Evolutionary conservation across 768 basidiomycete genomes (phyloP), one percentile per base, ranked within the genome.

Genomic region (Boletus reticulatus): DNA sequence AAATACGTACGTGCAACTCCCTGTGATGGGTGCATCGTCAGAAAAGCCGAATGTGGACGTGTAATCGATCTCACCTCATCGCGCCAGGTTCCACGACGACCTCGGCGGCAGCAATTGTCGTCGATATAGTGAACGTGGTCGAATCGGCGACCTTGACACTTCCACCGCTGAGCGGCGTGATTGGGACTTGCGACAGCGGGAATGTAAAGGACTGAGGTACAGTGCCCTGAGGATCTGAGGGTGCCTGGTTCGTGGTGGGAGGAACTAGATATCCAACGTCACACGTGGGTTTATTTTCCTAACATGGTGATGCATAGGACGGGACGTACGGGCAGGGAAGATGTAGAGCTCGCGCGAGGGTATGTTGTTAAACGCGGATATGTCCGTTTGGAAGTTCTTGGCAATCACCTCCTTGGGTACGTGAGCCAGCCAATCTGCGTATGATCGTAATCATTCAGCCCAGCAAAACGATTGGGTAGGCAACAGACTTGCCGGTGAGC

Each of bases 371-470:
- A 83, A 84, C 4, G 76, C 72, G 46, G 78, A 70, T 17, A 74
- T 71, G 48, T 63, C 55, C 17, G 75, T 66, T 32, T 78, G 75
- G 60, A 86, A 86, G 61, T 85, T 87, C 68, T 84, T 84, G 16
- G 84, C 81, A 5, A 85, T 66, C 11, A 83, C 79, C 34, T 75
- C 73, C 59, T 75, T 71, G 4, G 82, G 82, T 3, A 80, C 73
- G 57, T 86, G 85, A 16, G 84, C 76, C 27, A 86, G 72, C 84
- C 85, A 87, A 59, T 87, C 84, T 60, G 10, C 14, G n/a, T n/a
- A 39, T 17, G 20, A 17, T 4, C 2, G 20, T 29, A 24, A 16
- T 37, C 20, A 31, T n/a, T 59, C 11, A 48, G 39, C 20, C 31
- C 19, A 39, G n/a, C 14, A 34, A 22, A 49, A 52, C 34, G 16